Evolutionary conservation across 2,329 filamentous ascomycete species (phyloP).

Genomic region (Ceratocystis smalleyi): DNA sequence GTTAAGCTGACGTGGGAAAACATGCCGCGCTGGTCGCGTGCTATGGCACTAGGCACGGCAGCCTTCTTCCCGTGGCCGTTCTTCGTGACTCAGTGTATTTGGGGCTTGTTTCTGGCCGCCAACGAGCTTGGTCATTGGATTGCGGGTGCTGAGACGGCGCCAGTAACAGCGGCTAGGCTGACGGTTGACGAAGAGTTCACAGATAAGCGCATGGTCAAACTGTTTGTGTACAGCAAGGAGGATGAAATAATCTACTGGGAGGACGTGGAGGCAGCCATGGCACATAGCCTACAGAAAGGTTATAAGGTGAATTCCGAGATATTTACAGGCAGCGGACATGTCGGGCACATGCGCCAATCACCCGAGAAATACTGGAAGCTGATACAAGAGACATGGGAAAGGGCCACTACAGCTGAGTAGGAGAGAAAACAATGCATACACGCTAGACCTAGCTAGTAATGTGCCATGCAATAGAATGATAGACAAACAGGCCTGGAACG

Average conservation of each 20-base stretch:
- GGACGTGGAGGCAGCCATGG: slow-evolving; percentile 41
- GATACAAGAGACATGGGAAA: slow-evolving; percentile 13
- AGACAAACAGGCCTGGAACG: background rate
- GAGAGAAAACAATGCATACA: background rate
- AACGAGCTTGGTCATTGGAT: slow-evolving; percentile 24
- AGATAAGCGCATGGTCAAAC: slow-evolving; percentile 27
- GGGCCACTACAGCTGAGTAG: background rate
- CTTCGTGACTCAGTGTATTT: slow-evolving; percentile 32
- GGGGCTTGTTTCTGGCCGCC: slow-evolving; percentile 28
- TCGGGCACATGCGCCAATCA: slow-evolving; percentile 43
- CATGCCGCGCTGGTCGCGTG: slow-evolving; percentile 35
- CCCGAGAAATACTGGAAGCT: slow-evolving; percentile 41
- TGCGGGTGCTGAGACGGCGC: slow-evolving; percentile 27
- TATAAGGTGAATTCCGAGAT: slow-evolving; percentile 34
- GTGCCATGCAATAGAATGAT: background rate
- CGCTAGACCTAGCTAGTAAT: background rate
- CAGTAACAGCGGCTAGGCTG: slow-evolving; percentile 25
- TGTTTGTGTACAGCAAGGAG: slow-evolving; percentile 44
- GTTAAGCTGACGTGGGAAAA: slow-evolving; percentile 28
- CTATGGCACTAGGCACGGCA: slow-evolving; percentile 36
- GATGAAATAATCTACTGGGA: slow-evolving; percentile 41
- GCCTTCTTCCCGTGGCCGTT: slow-evolving; percentile 35
- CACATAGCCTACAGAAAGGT: slow-evolving; percentile 32
- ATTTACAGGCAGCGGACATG: slow-evolving; percentile 45
- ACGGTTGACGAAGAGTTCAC: slow-evolving; percentile 24